Percentiles rank a stretch among this genome's conserved stretches.
These are phyloP conservation scores for Coleophoma cylindrospora DNA, from an alignment of 2,329 filamentous ascomycete genomes.

Conservation along the genomic window DNA sequence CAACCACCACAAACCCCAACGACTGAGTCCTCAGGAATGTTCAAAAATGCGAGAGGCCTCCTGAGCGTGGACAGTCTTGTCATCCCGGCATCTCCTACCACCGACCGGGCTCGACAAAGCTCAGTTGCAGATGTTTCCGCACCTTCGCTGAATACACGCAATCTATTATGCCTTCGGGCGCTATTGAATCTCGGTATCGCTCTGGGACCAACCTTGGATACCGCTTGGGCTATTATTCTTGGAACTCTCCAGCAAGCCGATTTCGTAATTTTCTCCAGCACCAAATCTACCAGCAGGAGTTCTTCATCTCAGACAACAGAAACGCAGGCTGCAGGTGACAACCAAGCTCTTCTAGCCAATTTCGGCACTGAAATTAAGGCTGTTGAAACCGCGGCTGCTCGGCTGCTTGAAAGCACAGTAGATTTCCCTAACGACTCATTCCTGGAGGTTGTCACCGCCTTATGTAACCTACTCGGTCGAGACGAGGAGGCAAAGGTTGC, in stretches of 20 bases:
- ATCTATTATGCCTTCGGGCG: constrained; percentile 83
- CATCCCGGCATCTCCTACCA: constrained; percentile 47
- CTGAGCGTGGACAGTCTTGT: constrained; percentile 69
- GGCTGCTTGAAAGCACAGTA: constrained; percentile 85
- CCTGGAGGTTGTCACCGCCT: constrained; percentile 66
- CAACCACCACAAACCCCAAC: constrained; percentile 38
- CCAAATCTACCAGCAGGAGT: constrained; percentile 47
- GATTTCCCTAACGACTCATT: constrained; percentile 87
- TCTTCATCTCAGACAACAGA: constrained; percentile 43
- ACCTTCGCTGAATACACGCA: constrained; percentile 72
- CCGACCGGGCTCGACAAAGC: constrained; percentile 54
- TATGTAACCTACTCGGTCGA: constrained; percentile 64
- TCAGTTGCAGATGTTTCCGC: constrained; percentile 46
- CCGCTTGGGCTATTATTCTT: constrained; percentile 85
- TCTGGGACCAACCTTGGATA: constrained; percentile 77
- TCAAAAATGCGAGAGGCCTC: constrained; percentile 67
- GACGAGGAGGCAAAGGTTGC: constrained; percentile 14
- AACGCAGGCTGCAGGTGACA: constrained; percentile 30
- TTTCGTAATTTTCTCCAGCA: constrained; percentile 64
- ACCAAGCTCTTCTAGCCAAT: constrained; percentile 48
- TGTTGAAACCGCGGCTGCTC: constrained; percentile 80
- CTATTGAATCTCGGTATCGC: constrained; percentile 95
- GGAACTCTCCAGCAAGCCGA: constrained; percentile 93
- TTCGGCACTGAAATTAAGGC: constrained; percentile 79
- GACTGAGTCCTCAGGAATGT: constrained; percentile 47